Evolutionary conservation across 225 moss, liverwort and hornwort species (phyloP).

Genomic region (Sphagnum contortum): DNA sequence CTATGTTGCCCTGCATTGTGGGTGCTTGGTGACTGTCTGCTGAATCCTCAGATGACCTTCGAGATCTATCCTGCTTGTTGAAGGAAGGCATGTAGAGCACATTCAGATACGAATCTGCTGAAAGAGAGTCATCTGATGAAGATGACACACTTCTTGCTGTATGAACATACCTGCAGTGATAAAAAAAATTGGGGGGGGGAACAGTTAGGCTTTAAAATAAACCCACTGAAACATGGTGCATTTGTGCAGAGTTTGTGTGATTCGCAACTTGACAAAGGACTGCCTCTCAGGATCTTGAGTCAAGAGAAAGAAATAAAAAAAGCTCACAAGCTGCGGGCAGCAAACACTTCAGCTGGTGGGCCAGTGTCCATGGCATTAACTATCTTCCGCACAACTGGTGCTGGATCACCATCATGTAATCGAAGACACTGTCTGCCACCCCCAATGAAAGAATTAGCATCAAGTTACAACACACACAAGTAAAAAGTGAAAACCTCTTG

Average conservation of each 20-base stretch:
- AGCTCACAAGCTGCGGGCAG: slow-evolving; percentile 71
- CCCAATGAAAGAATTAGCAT: slow-evolving; percentile 5
- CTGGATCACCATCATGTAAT: slow-evolving; percentile 61
- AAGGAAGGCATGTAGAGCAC: slow-evolving; percentile 82
- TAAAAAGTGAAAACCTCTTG: no score
- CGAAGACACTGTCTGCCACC: slow-evolving; percentile 68
- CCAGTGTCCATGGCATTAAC: slow-evolving; percentile 83
- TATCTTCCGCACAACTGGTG: slow-evolving; percentile 71
- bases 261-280: no score
- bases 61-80: slow-evolving; percentile 71
- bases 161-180: slow-evolving; percentile 67
- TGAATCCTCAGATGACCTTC: slow-evolving; percentile 86
- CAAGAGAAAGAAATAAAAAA: background rate
- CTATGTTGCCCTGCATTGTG: slow-evolving; percentile 40
- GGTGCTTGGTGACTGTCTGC: slow-evolving; percentile 62
- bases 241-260: no score
- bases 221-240: no score
- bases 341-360: slow-evolving; percentile 81
- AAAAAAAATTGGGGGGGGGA: background rate
- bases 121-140: slow-evolving; percentile 88
- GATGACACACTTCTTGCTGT: slow-evolving; percentile 77
- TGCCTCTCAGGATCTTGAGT: no score
- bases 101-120: slow-evolving; percentile 92
- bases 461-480: no score
- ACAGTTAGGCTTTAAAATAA: background rate